Percentiles rank a stretch among this genome's conserved stretches.
Conservation (phyloP, 2,329 filamentous ascomycete species). For the Gremmenia infestans region DNA sequence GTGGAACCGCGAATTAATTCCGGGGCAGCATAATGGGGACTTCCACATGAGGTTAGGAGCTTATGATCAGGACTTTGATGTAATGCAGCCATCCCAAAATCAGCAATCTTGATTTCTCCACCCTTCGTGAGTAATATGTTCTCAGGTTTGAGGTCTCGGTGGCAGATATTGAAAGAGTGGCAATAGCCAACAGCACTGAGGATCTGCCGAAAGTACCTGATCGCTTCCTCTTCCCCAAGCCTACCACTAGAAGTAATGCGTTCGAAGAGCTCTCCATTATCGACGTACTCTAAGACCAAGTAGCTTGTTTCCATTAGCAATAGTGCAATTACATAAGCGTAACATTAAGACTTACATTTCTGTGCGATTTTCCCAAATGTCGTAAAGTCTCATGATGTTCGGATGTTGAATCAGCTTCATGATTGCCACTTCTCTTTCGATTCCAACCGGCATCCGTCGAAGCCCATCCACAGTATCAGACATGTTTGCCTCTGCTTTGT, state of each 20-base stretch:
- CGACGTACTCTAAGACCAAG: constrained; percentile 87
- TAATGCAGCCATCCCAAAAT: constrained; percentile 96
- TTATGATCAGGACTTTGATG: constrained; percentile 73
- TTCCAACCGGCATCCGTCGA: constrained; percentile 74
- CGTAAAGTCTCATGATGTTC: constrained; percentile 89
- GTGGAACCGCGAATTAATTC: constrained; percentile 74
- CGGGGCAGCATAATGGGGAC: constrained; percentile 92
- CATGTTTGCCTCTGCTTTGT: constrained; percentile 60
- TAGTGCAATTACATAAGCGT: background rate
- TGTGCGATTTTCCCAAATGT: constrained; percentile 95
- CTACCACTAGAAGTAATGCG: constrained; percentile 72
- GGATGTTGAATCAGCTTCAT: constrained; percentile 95
- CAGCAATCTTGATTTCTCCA: constrained; percentile 83
- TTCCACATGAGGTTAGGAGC: constrained; percentile 87
- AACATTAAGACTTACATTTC: constrained; percentile 66
- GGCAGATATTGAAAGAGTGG: constrained; percentile 90
- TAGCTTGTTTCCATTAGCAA: constrained; percentile 56
- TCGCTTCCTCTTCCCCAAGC: constrained; percentile 73
- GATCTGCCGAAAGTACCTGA: constrained; percentile 88
- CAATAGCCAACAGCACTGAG: constrained; percentile 89
- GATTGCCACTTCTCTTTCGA: constrained; percentile 93
- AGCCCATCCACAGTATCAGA: constrained; percentile 54
- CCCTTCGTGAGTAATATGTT: constrained; percentile 82
- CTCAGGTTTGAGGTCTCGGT: constrained; percentile 93
- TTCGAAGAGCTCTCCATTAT: constrained; percentile 66